These are phyloP conservation scores for Phanerochaete carnosa DNA, from an alignment of 768 basidiomycete genomes.

Conservation along the genomic window DNA sequence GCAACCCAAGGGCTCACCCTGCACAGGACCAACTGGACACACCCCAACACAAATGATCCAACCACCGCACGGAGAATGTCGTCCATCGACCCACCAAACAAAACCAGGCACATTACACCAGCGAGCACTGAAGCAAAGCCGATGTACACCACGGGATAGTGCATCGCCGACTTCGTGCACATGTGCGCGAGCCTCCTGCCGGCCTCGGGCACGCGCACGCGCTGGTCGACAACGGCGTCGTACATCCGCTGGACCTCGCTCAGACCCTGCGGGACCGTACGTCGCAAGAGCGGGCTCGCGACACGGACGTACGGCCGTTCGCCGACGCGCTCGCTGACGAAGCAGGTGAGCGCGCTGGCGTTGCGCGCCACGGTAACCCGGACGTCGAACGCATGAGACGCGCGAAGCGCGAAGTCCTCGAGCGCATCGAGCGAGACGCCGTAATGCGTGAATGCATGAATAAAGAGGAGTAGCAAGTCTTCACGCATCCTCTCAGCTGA, in stretches of 20 bases:
- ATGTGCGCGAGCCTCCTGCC: neutral
- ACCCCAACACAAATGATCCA: neutral
- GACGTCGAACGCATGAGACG: neutral
- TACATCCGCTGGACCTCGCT: neutral
- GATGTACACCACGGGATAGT: neutral
- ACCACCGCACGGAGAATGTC: neutral
- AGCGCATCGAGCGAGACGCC: constrained; percentile 2
- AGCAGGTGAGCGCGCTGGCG: neutral
- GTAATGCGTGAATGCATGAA: neutral
- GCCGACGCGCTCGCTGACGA: neutral
- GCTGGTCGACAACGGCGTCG: neutral
- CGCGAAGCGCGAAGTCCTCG: neutral
- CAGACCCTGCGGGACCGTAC: neutral
- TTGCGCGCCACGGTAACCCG: constrained; percentile 1
- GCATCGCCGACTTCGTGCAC: neutral
- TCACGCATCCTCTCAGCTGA: constrained; percentile 2
- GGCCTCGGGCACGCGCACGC: neutral
- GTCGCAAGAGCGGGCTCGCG: neutral
- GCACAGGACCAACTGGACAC: neutral
- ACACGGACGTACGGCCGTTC: neutral
- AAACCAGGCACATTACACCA: neutral
- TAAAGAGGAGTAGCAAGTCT: neutral
- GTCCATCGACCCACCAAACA: neutral
- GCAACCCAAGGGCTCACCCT: neutral
- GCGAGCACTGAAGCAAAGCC: neutral